Base-by-base conservation (phyloP, 768 basidiomycete species). In the Coprinopsis cinerea region DNA sequence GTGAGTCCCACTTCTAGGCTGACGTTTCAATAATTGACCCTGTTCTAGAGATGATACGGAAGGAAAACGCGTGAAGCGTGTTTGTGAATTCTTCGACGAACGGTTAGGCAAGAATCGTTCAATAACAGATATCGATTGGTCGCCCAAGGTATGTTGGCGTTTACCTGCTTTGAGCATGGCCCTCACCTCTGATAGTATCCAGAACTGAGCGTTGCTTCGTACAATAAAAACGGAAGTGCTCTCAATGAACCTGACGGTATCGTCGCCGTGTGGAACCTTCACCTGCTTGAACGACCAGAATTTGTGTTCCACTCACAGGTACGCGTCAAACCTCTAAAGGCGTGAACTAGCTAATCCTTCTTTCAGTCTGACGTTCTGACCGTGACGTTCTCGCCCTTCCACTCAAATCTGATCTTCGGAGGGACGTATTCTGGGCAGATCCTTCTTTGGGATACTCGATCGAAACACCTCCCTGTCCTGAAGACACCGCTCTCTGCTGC, bases 391-490 rank as follows among this genome's bases (percentile, higher is more conserved):
- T 97, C 96, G 0, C 94, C 96, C 0, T 98, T 96, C 67, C 95
- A 99, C 65, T 89, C 96, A 1, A 98, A 96, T 59, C 81, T 97
- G 15, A 79, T 99, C 32, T 96, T 98, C 55, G 96, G 96, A 46
- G 96, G 96, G 20, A 97, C 96, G n/a, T 98, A 98, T 64, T 97
- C 96, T 24, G 96, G 96, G 15, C 96, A 98, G 68, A 94, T 99
- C 53, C 72, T 99, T 23, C 78, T 98, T 0, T 99, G 96, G 96
- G 96, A 99, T 61, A 98, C 94, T 6, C 84, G 96, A 41, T 92
- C 94, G 1, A 95, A 95, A 63, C 92, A 96, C 63, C 73, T 97
- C 1, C 96, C 96, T 0, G 92, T 98, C 2, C 73, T 97, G 43
- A 99, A 98, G 71, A 96, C 96, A 4, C 96, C 96, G 0, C 68